Percentiles rank a stretch among this genome's conserved stretches.
phyloP scores from a whole-genome alignment of 768 basidiomycete species.

The Tulasnella sp. region DNA sequence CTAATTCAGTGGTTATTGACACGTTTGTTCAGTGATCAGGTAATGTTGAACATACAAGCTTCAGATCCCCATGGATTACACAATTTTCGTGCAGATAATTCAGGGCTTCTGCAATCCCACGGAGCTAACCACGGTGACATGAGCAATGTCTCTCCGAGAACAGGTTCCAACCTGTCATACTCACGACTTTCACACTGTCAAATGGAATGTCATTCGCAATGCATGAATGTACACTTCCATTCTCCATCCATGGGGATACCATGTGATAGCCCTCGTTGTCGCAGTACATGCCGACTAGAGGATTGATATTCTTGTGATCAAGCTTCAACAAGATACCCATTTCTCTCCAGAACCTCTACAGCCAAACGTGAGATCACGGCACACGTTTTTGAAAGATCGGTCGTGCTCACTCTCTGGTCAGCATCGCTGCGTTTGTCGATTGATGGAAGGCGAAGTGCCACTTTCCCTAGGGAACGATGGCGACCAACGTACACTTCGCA shows the following conservation, averaged over 20 bases:
- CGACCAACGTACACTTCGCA: neutral
- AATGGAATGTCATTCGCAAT: neutral
- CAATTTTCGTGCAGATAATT: neutral
- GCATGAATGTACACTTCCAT: constrained; percentile 1
- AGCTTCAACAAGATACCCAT: neutral
- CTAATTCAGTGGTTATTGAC: neutral
- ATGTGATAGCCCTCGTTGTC: neutral
- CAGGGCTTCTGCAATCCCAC: neutral
- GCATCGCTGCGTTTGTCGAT: neutral
- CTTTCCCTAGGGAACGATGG: neutral
- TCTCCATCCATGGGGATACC: constrained; percentile 6
- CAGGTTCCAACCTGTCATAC: neutral
- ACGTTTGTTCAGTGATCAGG: neutral
- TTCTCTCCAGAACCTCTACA: neutral
- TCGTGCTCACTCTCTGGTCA: neutral
- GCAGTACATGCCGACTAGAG: neutral
- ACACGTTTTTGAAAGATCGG: neutral
- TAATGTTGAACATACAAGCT: neutral
- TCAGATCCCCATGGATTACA: constrained; percentile 3
- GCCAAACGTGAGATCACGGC: neutral
- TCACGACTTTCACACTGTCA: neutral
- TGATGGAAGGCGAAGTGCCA: neutral
- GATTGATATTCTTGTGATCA: neutral
- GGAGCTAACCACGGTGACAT: neutral
- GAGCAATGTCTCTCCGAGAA: neutral